These are phyloP conservation scores for Rhizopus arrhizus DNA, from an alignment of 371 early-diverging fungal species.

Conservation along the genomic window DNA sequence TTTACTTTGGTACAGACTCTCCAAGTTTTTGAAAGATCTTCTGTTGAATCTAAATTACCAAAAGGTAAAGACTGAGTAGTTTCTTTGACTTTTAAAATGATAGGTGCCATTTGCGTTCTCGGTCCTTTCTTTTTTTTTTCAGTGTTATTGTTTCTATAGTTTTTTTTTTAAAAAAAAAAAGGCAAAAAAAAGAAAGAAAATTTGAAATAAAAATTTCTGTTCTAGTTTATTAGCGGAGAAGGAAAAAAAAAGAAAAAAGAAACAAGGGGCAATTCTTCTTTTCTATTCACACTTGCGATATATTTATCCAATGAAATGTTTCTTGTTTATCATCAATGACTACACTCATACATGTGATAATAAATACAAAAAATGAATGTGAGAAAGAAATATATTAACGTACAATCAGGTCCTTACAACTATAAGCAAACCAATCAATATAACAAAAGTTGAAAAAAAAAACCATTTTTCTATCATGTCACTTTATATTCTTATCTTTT, in stretches of 20 bases:
- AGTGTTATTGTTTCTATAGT: not conserved
- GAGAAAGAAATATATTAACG: no score
- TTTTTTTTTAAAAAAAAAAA: conserved; percentile 5
- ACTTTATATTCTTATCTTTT: no score
- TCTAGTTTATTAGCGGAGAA: not conserved
- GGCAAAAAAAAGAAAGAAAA: conserved; percentile 6
- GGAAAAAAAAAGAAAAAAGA: conserved; percentile 7
- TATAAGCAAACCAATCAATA: no score
- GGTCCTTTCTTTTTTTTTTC: conserved; percentile 1
- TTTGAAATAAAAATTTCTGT: conserved; percentile 10
- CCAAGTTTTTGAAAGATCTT: conserved; percentile 80
- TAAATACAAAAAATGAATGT: not conserved
- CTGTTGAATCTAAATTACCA: conserved; percentile 62
- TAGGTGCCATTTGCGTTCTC: conserved; percentile 63
- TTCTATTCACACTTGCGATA: not conserved
- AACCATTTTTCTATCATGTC: no score
- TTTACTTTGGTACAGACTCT: conserved; percentile 85
- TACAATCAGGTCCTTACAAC: no score
- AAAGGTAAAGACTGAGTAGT: conserved; percentile 68
- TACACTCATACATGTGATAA: not conserved
- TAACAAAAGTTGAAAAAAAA: no score
- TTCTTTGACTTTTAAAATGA: conserved; percentile 72
- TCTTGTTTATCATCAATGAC: not conserved
- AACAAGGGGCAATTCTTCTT: conserved; percentile 20
- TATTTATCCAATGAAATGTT: not conserved